phyloP scores from a whole-genome alignment of 208 protist species.

The Crithidia expoeki region DNA sequence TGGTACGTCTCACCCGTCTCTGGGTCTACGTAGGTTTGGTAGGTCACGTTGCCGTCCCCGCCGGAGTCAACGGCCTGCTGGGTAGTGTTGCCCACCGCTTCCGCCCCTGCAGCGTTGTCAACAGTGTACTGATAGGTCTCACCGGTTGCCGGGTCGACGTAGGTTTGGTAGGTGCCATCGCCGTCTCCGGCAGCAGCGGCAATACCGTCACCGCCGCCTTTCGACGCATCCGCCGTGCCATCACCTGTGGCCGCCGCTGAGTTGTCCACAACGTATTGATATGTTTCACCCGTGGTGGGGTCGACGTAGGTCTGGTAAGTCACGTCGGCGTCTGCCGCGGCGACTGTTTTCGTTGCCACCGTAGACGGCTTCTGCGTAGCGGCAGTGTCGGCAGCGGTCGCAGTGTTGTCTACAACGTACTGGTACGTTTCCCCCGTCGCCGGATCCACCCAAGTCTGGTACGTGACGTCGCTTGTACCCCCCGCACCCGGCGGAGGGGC shows the following conservation, averaged over 20 bases:
- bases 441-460: slow-evolving; percentile 46
- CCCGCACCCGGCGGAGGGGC: slow-evolving; percentile 7
- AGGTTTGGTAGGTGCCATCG: slow-evolving; percentile 25
- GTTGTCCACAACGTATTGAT: slow-evolving; percentile 23
- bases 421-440: slow-evolving; percentile 44
- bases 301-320: slow-evolving; percentile 28
- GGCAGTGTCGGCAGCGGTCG: background rate
- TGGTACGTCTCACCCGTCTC: slow-evolving; percentile 44
- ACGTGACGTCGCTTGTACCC: background rate
- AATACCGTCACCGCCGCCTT: background rate
- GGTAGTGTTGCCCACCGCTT: background rate
- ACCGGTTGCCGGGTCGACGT: slow-evolving; percentile 42
- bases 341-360: background rate
- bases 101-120: background rate
- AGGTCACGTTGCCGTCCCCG: slow-evolving; percentile 7
- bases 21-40: slow-evolving; percentile 41
- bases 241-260: background rate
- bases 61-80: background rate
- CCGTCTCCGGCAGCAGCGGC: background rate
- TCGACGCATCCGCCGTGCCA: background rate
- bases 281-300: slow-evolving; percentile 29
- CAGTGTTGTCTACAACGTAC: slow-evolving; percentile 21
- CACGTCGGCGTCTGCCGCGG: background rate
- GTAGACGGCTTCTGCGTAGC: background rate
- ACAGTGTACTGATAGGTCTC: slow-evolving; percentile 38